Conservation (phyloP, 2,329 filamentous ascomycete genomes). For the Rhynchosporium agropyri region DNA sequence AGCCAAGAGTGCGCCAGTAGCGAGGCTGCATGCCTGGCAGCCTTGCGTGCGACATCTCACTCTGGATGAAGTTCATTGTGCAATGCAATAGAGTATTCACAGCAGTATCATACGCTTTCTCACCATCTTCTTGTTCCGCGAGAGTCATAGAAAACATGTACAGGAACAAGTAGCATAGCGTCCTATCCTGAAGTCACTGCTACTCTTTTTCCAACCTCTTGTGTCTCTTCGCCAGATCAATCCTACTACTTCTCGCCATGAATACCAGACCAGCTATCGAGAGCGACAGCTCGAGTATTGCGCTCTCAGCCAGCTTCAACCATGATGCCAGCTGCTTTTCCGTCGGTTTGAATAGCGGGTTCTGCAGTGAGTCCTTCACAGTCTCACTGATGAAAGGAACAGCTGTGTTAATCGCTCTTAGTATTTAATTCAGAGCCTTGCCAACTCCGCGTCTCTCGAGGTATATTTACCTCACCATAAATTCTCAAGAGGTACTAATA, state of each 20-base stretch:
- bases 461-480: slow-evolving; percentile 41
- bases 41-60: neutral
- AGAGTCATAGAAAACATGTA: slow-evolving; percentile 10
- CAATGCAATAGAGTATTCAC: too few species aligned
- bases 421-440: slow-evolving; percentile 76
- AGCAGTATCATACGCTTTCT: too few species aligned
- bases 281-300: slow-evolving; percentile 72
- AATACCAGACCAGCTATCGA: slow-evolving; percentile 81
- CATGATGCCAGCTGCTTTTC: slow-evolving; percentile 82
- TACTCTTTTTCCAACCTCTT: neutral
- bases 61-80: neutral
- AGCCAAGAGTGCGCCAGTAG: neutral
- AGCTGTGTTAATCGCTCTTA: slow-evolving; percentile 42
- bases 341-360: slow-evolving; percentile 82
- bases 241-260: slow-evolving; percentile 55
- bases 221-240: neutral
- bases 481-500: slow-evolving; percentile 25
- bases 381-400: neutral
- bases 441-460: slow-evolving; percentile 65
- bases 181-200: neutral
- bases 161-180: neutral
- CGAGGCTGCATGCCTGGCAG: slow-evolving; percentile 1
- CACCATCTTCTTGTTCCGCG: too few species aligned
- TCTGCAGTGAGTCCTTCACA: slow-evolving; percentile 65
- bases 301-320: slow-evolving; percentile 85